Evolutionary conservation across 164 flowering plant species (phyloP).

Genomic region (Brasenia schreberi): DNA sequence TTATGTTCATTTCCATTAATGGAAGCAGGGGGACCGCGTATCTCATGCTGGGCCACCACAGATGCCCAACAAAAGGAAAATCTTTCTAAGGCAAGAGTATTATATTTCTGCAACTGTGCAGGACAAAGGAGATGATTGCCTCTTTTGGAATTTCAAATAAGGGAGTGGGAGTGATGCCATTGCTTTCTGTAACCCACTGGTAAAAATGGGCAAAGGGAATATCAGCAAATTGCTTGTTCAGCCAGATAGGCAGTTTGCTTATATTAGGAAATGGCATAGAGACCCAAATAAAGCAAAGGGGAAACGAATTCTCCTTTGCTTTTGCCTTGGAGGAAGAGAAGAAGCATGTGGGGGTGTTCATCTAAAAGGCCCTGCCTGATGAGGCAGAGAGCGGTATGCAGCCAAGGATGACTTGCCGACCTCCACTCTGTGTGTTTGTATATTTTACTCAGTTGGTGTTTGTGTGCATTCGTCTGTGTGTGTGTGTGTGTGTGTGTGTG

Average conservation of each 20-base stretch:
- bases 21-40: background rate
- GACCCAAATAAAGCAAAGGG: background rate
- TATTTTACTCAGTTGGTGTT: background rate
- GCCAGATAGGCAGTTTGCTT: background rate
- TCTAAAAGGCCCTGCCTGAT: slow-evolving; percentile 22
- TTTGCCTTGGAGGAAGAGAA: background rate
- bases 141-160: background rate
- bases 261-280: background rate
- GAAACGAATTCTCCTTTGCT: background rate
- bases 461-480: background rate
- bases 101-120: background rate
- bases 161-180: background rate
- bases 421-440: background rate
- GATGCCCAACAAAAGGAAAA: background rate
- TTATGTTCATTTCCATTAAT: background rate
- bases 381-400: slow-evolving; percentile 20
- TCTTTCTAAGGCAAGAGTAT: background rate
- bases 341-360: background rate
- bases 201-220: background rate
- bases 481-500: slow-evolving; percentile 5
- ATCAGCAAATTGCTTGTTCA: background rate
- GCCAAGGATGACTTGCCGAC: slow-evolving; percentile 44
- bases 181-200: background rate
- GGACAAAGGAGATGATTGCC: background rate
- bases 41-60: background rate